Evolutionary conservation across 306 rosid species (phyloP).

Genomic region (Cucumis melo): DNA sequence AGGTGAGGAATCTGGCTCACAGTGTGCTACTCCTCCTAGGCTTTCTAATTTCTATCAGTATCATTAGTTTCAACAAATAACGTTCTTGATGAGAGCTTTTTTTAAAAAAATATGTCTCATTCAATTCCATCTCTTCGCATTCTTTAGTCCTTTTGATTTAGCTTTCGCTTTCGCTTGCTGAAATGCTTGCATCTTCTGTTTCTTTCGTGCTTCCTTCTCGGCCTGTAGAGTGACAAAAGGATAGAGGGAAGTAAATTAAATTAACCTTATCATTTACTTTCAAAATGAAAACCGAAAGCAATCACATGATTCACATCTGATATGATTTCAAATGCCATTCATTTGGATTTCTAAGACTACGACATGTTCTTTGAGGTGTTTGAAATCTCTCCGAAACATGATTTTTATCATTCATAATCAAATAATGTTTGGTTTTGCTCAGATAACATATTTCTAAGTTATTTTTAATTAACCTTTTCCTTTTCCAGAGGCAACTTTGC

Average conservation of each 20-base stretch:
- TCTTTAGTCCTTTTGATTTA: constrained; percentile 68
- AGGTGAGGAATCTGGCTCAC: not conserved
- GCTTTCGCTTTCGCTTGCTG: constrained; percentile 86
- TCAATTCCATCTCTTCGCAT: constrained; percentile 87
- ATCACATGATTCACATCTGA: not conserved
- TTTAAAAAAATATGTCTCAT: not conserved
- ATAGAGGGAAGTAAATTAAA: not conserved
- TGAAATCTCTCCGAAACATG: too few species aligned
- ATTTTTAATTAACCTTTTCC: not conserved
- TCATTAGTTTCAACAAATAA: not conserved
- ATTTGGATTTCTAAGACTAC: not conserved
- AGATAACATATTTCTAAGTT: not conserved
- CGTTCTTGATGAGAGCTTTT: not conserved
- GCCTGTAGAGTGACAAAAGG: constrained; percentile 30
- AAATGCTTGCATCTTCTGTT: constrained; percentile 79
- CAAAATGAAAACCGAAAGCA: not conserved
- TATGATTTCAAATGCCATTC: not conserved
- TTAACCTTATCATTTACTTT: not conserved
- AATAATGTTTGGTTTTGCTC: too few species aligned
- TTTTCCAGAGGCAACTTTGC: not conserved
- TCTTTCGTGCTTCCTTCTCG: constrained; percentile 87
- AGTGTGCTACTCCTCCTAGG: not conserved
- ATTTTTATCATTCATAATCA: too few species aligned
- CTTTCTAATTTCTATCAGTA: not conserved
- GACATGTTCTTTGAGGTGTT: too few species aligned